Evolutionary conservation across 1,284 basidiomycete genomes (phyloP).

Genomic region (Xerocomus amazonicus): DNA sequence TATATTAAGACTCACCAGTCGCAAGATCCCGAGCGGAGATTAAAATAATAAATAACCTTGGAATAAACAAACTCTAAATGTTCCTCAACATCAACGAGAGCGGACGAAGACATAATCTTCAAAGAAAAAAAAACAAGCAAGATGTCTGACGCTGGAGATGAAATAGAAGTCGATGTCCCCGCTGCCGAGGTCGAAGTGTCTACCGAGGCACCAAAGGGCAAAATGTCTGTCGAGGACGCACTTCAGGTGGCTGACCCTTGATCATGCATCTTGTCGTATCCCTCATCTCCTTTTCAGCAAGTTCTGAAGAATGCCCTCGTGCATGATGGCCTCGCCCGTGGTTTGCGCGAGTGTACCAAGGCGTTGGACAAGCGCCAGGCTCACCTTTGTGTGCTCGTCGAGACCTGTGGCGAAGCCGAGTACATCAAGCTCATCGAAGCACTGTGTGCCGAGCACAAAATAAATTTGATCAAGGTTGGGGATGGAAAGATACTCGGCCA

Average conservation of each 20-base stretch:
- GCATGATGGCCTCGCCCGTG: conserved; percentile 97
- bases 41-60: conserved; percentile 31
- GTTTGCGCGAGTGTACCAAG: conserved; percentile 97
- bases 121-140: conserved; percentile 35
- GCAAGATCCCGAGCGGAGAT: conserved; percentile 46
- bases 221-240: conserved; percentile 96
- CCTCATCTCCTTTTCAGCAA: conserved; percentile 52
- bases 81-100: conserved; percentile 75
- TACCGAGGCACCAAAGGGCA: conserved; percentile 85
- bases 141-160: conserved; percentile 99
- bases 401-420: conserved; percentile 98
- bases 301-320: conserved; percentile 95
- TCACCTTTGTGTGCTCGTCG: conserved; percentile 97
- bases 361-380: conserved; percentile 98
- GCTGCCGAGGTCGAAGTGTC: conserved; percentile 81
- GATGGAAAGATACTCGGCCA: conserved; percentile 97
- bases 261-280: neutral
- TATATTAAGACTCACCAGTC: no score
- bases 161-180: conserved; percentile 74
- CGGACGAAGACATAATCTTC: conserved; percentile 78
- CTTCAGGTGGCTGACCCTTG: conserved; percentile 67
- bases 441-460: conserved; percentile 98
- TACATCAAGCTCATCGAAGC: conserved; percentile 99
- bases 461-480: conserved; percentile 98
- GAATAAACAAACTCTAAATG: conserved; percentile 45